A percentile compares a stretch with the other conserved stretches of the same genome.
These are phyloP conservation scores for Alternaria alternata DNA, from an alignment of 2,329 filamentous ascomycete species.

Conservation along the genomic window DNA sequence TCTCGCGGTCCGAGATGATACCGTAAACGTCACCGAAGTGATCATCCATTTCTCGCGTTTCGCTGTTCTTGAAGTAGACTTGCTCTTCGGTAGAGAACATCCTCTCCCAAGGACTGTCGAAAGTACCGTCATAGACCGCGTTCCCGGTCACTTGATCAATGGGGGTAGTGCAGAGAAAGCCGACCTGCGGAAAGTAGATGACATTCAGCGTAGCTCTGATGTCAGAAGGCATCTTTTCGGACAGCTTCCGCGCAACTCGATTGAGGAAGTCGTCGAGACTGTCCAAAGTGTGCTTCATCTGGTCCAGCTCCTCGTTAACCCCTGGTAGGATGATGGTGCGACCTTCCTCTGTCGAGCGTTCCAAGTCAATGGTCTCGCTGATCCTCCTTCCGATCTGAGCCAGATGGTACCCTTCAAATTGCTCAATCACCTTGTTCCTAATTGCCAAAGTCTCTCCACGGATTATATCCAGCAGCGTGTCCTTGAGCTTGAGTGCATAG, in stretches of 20 bases:
- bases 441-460: slow-evolving; percentile 63
- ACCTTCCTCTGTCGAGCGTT: slow-evolving; percentile 73
- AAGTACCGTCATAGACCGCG: slow-evolving; percentile 68
- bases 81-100: slow-evolving; percentile 76
- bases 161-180: slow-evolving; percentile 82
- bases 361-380: slow-evolving; percentile 77
- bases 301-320: slow-evolving; percentile 77
- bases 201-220: slow-evolving; percentile 70
- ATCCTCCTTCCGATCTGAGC: slow-evolving; percentile 75
- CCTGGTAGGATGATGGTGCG: slow-evolving; percentile 77
- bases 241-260: slow-evolving; percentile 71
- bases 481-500: slow-evolving; percentile 73
- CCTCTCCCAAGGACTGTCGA: slow-evolving; percentile 74
- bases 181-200: slow-evolving; percentile 89
- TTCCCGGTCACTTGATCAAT: slow-evolving; percentile 66
- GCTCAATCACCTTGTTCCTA: slow-evolving; percentile 64
- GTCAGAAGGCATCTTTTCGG: slow-evolving; percentile 67
- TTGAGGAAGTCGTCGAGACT: slow-evolving; percentile 78
- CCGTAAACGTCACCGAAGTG: slow-evolving; percentile 86
- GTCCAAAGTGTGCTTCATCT: slow-evolving; percentile 78
- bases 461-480: slow-evolving; percentile 66
- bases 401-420: slow-evolving; percentile 67
- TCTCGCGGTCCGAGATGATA: slow-evolving; percentile 87
- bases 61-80: slow-evolving; percentile 85
- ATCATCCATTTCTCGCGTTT: slow-evolving; percentile 82